A percentile compares a stretch with the other conserved stretches of the same genome.
Evolutionary conservation across 208 protist genomes (phyloP).

Genomic region (Leishmania turanica): DNA sequence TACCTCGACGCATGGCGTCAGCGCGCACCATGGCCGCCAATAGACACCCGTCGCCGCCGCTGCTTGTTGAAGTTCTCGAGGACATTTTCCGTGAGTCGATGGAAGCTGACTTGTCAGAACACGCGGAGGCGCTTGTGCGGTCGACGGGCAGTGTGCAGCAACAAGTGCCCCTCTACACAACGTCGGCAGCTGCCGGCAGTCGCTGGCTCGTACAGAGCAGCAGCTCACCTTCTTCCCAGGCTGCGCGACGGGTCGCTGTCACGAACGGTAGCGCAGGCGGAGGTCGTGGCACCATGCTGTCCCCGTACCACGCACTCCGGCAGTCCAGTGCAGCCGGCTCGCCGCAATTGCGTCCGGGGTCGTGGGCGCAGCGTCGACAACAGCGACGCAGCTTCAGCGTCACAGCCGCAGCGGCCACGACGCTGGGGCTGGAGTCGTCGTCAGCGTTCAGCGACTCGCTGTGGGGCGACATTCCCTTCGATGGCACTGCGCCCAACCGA

Average conservation of each 20-base stretch:
- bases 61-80: slow-evolving; percentile 32
- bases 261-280: too few species aligned
- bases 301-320: slow-evolving; percentile 14
- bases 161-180: not conserved
- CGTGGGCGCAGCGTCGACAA: slow-evolving; percentile 1
- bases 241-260: not conserved
- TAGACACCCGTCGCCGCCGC: slow-evolving; percentile 10
- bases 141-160: not conserved
- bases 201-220: not conserved
- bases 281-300: not conserved
- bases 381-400: not conserved
- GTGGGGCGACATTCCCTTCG: slow-evolving; percentile 2
- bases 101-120: slow-evolving; percentile 3
- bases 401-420: not conserved
- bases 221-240: not conserved
- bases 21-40: not conserved
- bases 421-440: not conserved
- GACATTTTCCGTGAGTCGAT: slow-evolving; percentile 24
- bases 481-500: slow-evolving; percentile 9
- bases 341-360: not conserved
- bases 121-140: not conserved
- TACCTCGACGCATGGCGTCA: not conserved
- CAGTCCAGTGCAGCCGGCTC: slow-evolving; percentile 3
- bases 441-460: slow-evolving; percentile 11
- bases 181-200: not conserved